Percentiles rank a stretch among this genome's conserved stretches.
These are phyloP conservation scores for Tarenaya hassleriana DNA, from an alignment of 345 rosid species.

Conservation along the genomic window DNA sequence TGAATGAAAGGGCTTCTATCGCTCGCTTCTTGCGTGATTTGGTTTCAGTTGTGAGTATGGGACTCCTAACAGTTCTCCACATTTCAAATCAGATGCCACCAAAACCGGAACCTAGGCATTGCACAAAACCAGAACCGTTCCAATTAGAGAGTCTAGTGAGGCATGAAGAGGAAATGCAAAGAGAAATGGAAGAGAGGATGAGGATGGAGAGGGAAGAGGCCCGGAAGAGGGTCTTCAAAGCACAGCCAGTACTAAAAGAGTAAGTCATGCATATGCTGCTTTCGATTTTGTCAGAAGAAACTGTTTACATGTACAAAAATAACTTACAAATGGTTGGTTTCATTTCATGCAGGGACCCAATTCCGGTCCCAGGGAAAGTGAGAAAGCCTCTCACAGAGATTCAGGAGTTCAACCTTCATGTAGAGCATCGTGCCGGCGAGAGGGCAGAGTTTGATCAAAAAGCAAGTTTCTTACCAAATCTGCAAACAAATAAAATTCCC, in stretches of 20 bases:
- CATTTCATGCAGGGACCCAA: conserved; percentile 59
- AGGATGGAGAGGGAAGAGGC: conserved; percentile 70
- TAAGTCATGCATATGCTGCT: conserved; percentile 26
- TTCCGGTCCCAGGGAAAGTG: conserved; percentile 83
- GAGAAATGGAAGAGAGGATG: conserved; percentile 74
- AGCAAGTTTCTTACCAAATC: conserved; percentile 33
- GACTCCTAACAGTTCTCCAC: background rate
- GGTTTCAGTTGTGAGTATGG: conserved; percentile 5
- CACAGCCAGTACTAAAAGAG: conserved; percentile 77
- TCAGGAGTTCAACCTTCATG: conserved; percentile 58
- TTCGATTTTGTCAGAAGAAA: background rate
- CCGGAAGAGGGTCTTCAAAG: conserved; percentile 62
- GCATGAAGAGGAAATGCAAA: conserved; percentile 82
- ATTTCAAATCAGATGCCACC: conserved; percentile 61
- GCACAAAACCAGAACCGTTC: conserved; percentile 81
- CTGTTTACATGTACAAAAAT: conserved; percentile 10
- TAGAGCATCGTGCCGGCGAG: conserved; percentile 62
- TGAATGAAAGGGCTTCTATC: too few species aligned
- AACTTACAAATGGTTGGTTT: conserved; percentile 10
- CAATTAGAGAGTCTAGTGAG: conserved; percentile 76
- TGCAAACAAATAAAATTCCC: background rate
- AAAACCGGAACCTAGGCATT: conserved; percentile 76
- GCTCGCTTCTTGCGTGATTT: conserved; percentile 1
- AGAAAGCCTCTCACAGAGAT: conserved; percentile 86
- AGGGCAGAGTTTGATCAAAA: conserved; percentile 91